Base-by-base conservation (phyloP, 202 grass and related monocot genomes). In the Thinopyrum obtusiflorum region DNA sequence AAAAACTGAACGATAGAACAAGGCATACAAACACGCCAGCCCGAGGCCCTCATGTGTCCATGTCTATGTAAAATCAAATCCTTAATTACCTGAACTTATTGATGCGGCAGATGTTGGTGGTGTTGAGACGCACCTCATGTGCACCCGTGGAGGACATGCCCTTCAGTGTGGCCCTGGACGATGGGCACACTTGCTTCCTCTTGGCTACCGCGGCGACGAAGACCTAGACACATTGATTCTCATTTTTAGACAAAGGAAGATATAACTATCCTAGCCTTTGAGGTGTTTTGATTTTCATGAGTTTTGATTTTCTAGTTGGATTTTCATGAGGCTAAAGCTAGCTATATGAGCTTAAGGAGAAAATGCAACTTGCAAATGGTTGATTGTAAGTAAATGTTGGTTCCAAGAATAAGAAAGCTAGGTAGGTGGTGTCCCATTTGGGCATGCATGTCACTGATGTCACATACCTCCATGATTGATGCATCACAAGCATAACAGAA, bases 171-270 rank as follows among this genome's bases (percentile, higher is more conserved):
- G 71, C 17, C 2, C 42, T 92, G 15, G 70, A 74, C 9, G 92
- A 90, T 33, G 89, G 90, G 83, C 95, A 94, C 57, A 94, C 83
- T 53, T 97, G 92, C 78, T 97, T 93, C 77, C 95, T 93, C 59
- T 97, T 93, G 21, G 72, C 88, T 40, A 94, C 85, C 18, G 95
- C 90, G 7, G 90, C 95, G 4, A 97, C 85, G n/a, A 97, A 88
- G 12, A 97, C 95, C 95, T 97, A 49, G 1, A 3, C 0, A 20
- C 11, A 60, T 69, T 2, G 11, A 21, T 73, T 47, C 42, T 47
- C 12, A 47, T 17, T 18, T 47, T 73, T 47, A 73, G 39, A 27
- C 70, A 46, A 71, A 24, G 36, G n/a, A 12, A 42, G 0, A 42
- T 1, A 68, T 17, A n/a, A n/a, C 15, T 36, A 36, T 35, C 7